phyloP scores from a whole-genome alignment of 345 rosid species.

The Chamaenerion angustifolium region DNA sequence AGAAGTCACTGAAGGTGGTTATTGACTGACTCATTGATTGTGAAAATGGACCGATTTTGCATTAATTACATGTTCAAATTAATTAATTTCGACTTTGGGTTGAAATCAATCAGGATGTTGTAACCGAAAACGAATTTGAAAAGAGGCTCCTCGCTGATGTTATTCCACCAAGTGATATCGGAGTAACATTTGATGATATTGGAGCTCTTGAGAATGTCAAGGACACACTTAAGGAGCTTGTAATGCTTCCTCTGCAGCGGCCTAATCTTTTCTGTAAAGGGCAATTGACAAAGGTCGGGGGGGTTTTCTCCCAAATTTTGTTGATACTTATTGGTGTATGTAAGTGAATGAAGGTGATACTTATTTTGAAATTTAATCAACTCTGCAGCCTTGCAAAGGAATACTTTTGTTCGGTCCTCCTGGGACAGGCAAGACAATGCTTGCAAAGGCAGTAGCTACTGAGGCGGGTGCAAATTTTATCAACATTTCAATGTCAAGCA shows the following conservation, averaged over 20 bases:
- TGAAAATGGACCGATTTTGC: slow-evolving; percentile 1
- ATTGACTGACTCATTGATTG: neutral
- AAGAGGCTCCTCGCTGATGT: slow-evolving; percentile 67
- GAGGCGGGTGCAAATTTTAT: slow-evolving; percentile 97
- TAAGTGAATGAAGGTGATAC: too few relatives aligned
- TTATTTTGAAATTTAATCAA: too few relatives aligned
- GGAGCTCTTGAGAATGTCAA: slow-evolving; percentile 90
- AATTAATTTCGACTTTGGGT: neutral
- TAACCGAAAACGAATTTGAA: slow-evolving; percentile 77
- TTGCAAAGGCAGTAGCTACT: slow-evolving; percentile 93
- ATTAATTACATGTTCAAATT: neutral
- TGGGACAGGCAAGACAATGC: slow-evolving; percentile 96
- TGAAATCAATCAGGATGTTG: slow-evolving; percentile 46
- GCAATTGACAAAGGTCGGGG: slow-evolving; percentile 58
- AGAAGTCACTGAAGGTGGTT: slow-evolving; percentile 74
- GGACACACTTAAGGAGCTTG: slow-evolving; percentile 81
- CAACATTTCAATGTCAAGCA: slow-evolving; percentile 83
- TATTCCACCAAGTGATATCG: slow-evolving; percentile 76
- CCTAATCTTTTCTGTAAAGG: slow-evolving; percentile 90
- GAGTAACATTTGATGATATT: slow-evolving; percentile 82
- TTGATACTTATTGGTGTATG: too few relatives aligned
- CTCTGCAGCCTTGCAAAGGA: slow-evolving; percentile 75
- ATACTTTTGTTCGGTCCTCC: slow-evolving; percentile 91
- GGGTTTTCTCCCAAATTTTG: neutral
- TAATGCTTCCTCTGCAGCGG: slow-evolving; percentile 82